Evolutionary conservation across 768 basidiomycete genomes (phyloP), one percentile per base, ranked within the genome.

Genomic region (Holtermanniella nyarrowii): DNA sequence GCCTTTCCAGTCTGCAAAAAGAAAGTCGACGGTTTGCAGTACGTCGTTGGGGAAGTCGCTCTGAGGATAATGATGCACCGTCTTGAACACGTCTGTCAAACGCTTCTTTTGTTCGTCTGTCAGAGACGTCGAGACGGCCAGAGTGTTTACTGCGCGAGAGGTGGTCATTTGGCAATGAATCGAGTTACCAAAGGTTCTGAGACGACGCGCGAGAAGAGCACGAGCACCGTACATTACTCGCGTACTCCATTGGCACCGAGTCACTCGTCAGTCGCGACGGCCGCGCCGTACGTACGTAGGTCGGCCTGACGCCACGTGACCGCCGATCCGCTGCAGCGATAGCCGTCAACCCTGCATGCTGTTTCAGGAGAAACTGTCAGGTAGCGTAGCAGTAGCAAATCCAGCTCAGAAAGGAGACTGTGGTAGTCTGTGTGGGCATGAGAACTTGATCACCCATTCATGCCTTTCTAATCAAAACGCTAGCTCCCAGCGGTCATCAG

Each of bases 41-140:
- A 54, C 22, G 1, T 46, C 7, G 3, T 53, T 44, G 26, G 26
- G 45, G 5, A 41, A 27, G 2, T 2, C 22, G 3, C 43, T 51
- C 31, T 50, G n/a, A 3, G 68, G 66, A 27, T 53, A 50, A 41
- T 68, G 62, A 42, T 64, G 50, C 1, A 68, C 62, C 4, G 56
- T 62, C 18, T 58, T 49, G 56, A 70, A 65, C 14, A 44, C 42
- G n/a, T 49, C 48, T 26, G 54, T 49, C 18, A 67, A 42, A 16
- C 31, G 31, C 31, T 7, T 16, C 31, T 37, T 37, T 37, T 37
- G 31, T 16, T 7, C 31, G 31, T 37, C 31, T 7, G 31, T 37
- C 10, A 37, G 31, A 7, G 31, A 37, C 7, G 10, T 7, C 31
- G 31, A 37, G 31, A 37, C 31, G 31, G 10, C 31, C 10, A 37